These are phyloP conservation scores for Geranium rotundifolium DNA, from an alignment of 345 rosid genomes.

Conservation along the genomic window DNA sequence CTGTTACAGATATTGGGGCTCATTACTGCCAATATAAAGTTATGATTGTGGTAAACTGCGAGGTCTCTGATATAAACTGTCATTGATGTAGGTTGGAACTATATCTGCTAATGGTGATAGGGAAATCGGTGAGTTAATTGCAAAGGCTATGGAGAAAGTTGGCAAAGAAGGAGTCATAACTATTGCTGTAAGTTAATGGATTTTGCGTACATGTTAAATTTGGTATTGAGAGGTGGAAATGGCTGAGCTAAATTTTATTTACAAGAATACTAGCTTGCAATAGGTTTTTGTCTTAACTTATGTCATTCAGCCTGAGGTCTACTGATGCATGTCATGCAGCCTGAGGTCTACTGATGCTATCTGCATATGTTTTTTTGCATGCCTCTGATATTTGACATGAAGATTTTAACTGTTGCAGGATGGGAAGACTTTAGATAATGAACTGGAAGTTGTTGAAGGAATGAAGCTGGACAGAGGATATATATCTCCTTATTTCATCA, in stretches of 20 bases:
- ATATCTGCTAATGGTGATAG: slow-evolving; percentile 97
- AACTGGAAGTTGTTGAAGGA: slow-evolving; percentile 96
- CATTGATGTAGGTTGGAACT: slow-evolving; percentile 62
- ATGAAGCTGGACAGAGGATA: slow-evolving; percentile 98
- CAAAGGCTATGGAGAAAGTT: slow-evolving; percentile 99
- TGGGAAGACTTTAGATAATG: slow-evolving; percentile 85
- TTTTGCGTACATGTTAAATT: neutral
- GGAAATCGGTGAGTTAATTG: slow-evolving; percentile 93
- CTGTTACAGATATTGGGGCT: neutral
- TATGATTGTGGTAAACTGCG: too few relatives aligned
- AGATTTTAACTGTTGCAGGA: slow-evolving; percentile 36
- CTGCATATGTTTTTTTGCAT: too few relatives aligned
- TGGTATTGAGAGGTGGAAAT: neutral
- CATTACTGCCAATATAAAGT: neutral
- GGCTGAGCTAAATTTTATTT: neutral
- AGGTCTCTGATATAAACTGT: neutral
- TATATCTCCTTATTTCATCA: slow-evolving; percentile 87
- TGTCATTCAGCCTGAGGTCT: too few relatives aligned
- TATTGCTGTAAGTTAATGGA: slow-evolving; percentile 48
- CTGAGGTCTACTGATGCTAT: too few relatives aligned
- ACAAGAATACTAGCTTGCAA: too few relatives aligned
- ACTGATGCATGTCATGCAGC: too few relatives aligned
- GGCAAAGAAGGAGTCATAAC: slow-evolving; percentile 99
- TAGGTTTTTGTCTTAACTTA: too few relatives aligned
- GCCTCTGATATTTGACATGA: too few relatives aligned